These are phyloP conservation scores for Harringtonia lauricola DNA, from an alignment of 2,329 filamentous ascomycete species.

Conservation along the genomic window DNA sequence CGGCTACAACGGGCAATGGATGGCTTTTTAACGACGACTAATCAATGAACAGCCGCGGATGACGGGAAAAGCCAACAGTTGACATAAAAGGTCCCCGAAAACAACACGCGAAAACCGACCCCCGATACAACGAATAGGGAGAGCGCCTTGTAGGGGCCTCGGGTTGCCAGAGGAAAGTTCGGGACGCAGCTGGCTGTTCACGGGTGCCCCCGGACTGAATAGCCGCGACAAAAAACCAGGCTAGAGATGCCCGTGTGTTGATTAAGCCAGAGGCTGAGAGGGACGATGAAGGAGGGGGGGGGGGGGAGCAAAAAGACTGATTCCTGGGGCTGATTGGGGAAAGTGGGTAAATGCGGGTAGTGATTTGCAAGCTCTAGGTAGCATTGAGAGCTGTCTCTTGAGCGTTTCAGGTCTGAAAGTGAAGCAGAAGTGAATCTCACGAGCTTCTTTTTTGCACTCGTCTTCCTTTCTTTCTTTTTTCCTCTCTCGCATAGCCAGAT, in stretches of 20 bases:
- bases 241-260: constrained; percentile 3
- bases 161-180: neutral
- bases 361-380: neutral
- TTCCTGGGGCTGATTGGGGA: neutral
- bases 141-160: neutral
- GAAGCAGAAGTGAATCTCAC: neutral
- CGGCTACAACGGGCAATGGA: no score
- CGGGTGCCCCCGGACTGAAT: constrained; percentile 9
- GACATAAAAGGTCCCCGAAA: no score
- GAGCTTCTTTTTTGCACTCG: neutral
- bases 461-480: no score
- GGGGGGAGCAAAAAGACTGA: neutral
- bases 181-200: constrained; percentile 3
- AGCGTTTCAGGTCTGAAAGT: neutral
- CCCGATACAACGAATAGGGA: neutral
- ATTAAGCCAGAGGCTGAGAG: constrained; percentile 3
- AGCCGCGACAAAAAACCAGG: constrained; percentile 6
- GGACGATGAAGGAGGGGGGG: neutral
- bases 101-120: no score
- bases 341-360: neutral
- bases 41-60: no score
- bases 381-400: neutral
- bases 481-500: no score
- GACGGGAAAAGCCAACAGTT: no score
- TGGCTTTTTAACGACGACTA: no score